Evolutionary conservation across 2,329 filamentous ascomycete genomes (phyloP).

Genomic region (Dactylonectria estremocensis): DNA sequence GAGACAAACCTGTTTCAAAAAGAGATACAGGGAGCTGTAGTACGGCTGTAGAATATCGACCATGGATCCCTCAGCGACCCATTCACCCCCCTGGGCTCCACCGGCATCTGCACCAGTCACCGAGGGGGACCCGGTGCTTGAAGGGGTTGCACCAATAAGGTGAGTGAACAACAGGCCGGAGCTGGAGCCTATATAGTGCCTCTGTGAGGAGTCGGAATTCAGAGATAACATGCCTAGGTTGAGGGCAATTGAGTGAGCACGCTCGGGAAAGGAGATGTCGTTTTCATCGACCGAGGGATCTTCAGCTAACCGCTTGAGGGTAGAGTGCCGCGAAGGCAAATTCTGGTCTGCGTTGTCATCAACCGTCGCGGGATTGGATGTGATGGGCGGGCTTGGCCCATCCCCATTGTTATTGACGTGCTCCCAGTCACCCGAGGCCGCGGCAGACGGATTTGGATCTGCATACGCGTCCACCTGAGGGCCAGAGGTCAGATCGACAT

Average conservation of each 20-base stretch:
- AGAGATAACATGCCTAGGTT: constrained; percentile 56
- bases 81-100: constrained; percentile 9
- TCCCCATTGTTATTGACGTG: constrained; percentile 4
- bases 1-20: constrained; percentile 22
- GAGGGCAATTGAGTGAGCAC: constrained; percentile 50
- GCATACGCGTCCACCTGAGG: constrained; percentile 21
- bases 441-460: constrained; percentile 11
- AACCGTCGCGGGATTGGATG: neutral
- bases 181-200: constrained; percentile 56
- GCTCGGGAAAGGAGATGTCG: constrained; percentile 37
- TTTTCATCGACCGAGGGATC: constrained; percentile 14
- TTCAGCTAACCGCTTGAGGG: constrained; percentile 39
- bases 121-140: constrained; percentile 27
- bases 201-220: constrained; percentile 55
- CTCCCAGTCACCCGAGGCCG: constrained; percentile 3
- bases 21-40: constrained; percentile 28
- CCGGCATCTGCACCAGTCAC: constrained; percentile 13
- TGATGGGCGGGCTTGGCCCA: neutral
- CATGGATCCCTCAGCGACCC: neutral
- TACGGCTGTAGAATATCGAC: constrained; percentile 15
- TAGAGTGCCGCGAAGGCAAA: constrained; percentile 35
- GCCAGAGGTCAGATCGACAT: constrained; percentile 26
- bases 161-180: constrained; percentile 55
- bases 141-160: constrained; percentile 42
- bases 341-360: constrained; percentile 18